Evolutionary conservation across 2,329 filamentous ascomycete genomes (phyloP), one percentile per base, ranked within the genome.

Genomic region (Diaporthe eres): DNA sequence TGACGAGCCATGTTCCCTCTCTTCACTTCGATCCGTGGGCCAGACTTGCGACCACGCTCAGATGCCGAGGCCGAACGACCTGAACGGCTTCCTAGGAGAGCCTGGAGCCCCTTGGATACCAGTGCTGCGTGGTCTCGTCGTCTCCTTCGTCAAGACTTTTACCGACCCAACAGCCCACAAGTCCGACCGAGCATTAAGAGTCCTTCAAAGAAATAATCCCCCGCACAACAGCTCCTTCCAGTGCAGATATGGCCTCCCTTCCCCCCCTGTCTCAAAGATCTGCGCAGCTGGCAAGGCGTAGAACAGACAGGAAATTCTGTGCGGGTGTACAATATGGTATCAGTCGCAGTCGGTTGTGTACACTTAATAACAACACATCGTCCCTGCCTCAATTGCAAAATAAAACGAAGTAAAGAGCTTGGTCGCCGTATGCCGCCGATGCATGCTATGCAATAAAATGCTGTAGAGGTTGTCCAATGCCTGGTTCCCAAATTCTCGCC

Each of bases 281-380:
- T 72, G 75, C 63, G 39, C 75, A 39, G 58, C 53, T 49, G 70
- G 70, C 37, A 31, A 31, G 31, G 57, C 65, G n/a, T 63, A 57
- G 34, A 39, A 74, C 71, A 72, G n/a, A 61, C 57, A 42, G 68
- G 42, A 72, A 57, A 55, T 44, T 34, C 55, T 65, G 58, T 57
- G 71, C 57, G 71, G 49, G 71, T 58, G 72, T 65, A 75, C 49
- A 63, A 39, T n/a, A 65, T 73, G 71, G 71, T 73, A 73, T 73
- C 58, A 57, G 71, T 65, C n/a, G 71, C 71, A 44, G 47, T 67
- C 47, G 55, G 22, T 55, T 44, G 70, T 61, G 47, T 73, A 73
- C 71, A 73, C 58, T 44, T 39, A 10, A 57, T 53, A 73, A 61
- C 22, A 57, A 53, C 49, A 61, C 47, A 34, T 73, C 58, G 9